Conservation (phyloP, 78 protist species). For the Isochrysis galbana region DNA sequence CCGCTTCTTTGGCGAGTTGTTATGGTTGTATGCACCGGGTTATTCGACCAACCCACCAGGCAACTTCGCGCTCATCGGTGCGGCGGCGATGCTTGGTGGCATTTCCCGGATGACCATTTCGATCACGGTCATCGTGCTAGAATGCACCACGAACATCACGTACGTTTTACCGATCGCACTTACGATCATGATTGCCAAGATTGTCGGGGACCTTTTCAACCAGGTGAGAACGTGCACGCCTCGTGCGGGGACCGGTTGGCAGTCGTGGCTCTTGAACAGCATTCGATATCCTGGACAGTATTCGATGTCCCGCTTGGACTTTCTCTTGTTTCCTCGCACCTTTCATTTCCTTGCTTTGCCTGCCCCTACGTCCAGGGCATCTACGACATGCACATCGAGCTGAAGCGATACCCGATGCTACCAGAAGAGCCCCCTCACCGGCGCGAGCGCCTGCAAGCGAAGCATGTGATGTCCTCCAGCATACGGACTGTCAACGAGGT, state of each 20-base stretch:
- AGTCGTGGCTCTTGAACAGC: no score
- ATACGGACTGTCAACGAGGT: constrained; percentile 2
- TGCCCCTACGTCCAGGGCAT: no score
- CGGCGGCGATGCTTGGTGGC: constrained; percentile 48
- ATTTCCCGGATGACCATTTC: constrained; percentile 66
- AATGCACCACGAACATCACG: constrained; percentile 40
- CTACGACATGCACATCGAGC: constrained; percentile 66
- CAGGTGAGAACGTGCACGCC: no score
- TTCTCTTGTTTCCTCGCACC: no score
- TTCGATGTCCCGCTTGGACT: no score
- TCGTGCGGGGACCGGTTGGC: no score
- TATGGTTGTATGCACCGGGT: background rate
- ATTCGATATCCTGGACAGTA: no score
- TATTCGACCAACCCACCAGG: background rate
- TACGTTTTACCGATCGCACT: constrained; percentile 79
- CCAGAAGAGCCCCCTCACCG: constrained; percentile 61
- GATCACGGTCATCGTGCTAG: constrained; percentile 58
- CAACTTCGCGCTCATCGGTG: constrained; percentile 27
- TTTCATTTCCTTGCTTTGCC: no score
- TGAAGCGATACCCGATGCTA: constrained; percentile 76
- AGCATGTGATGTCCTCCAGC: background rate
- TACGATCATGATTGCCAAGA: constrained; percentile 75
- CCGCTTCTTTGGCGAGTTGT: constrained; percentile 16
- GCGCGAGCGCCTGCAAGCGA: background rate
- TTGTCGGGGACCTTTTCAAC: constrained; percentile 75